Conservation (phyloP, 306 rosid genomes). For the Styphnolobium japonicum region DNA sequence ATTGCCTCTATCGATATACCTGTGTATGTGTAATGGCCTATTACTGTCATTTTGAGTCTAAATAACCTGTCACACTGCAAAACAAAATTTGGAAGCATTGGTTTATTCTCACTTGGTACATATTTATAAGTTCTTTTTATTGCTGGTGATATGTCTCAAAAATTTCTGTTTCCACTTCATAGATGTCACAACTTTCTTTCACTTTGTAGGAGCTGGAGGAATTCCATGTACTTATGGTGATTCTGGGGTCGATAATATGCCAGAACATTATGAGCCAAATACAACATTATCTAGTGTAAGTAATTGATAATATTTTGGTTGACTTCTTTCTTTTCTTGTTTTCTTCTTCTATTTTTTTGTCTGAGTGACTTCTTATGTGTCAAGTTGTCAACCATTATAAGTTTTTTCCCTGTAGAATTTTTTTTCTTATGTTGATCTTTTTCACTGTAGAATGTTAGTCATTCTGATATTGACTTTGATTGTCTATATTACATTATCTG, state of each 20-base stretch:
- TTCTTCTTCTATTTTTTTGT: background rate
- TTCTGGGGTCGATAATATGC: background rate
- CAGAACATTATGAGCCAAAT: background rate
- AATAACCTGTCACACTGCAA: background rate
- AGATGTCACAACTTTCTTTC: background rate
- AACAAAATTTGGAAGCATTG: background rate
- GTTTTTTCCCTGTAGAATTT: background rate
- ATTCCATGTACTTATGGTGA: constrained; percentile 11
- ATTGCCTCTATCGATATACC: background rate
- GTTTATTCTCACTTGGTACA: background rate
- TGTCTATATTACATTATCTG: background rate
- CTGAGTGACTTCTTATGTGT: background rate
- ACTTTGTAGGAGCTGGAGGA: constrained; percentile 34
- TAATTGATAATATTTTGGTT: background rate
- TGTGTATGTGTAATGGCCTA: background rate
- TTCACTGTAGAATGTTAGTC: background rate
- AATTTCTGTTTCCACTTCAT: background rate
- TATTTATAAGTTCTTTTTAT: background rate
- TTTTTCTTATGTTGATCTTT: background rate
- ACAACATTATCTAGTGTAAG: constrained; percentile 37
- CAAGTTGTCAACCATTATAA: background rate
- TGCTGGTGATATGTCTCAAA: background rate
- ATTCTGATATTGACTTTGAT: background rate
- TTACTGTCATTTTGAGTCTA: background rate
- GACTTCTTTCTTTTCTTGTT: background rate